Evolutionary conservation across 257 asterid genomes (phyloP), one percentile per base, ranked within the genome.

Genomic region (Henckelia pumila): DNA sequence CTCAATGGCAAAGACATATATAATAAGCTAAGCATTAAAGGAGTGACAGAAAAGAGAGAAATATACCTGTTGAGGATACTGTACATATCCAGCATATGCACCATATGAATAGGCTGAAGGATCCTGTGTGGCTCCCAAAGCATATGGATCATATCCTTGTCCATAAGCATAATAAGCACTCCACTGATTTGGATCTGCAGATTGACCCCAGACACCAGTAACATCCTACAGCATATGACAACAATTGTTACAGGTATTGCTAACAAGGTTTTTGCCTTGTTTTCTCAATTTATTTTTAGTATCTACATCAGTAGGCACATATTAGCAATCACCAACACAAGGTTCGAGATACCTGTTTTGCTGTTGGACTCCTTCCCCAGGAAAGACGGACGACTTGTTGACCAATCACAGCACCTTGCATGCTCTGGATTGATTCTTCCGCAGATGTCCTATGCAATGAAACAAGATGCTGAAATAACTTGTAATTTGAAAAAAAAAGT

Each of bases 141-240:
- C 84, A 75, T 93, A 93, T 61, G 99, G 83, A 80, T 93, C 97
- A 70, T 93, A 93, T 73, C 97, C 95, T 78, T 88, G 99, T 69
- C 92, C 97, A 77, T 93, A 93, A 59, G 86, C 93, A 83, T 92
- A 92, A 81, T 92, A 92, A 71, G 91, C 88, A 75, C 77, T 76
- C 92, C 88, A 74, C 65, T 88, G 98, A 69, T 73, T 88, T 67
- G 97, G 89, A 83, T 92, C 98, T 19, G 89, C 75, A n/a, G 91
- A 64, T 71, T 91, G 93, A 63, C 81, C 86, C 96, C 97, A 89
- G 5, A 59, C 35, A 60, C 93, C 88, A 58, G 85, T 24, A 62
- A 56, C 80, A 64, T 92, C 98, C 98, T 92, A 71, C 76, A 73
- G 28, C 44, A 76, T 55, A 73, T 13, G 67, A n/a, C 13, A 44